Base-by-base conservation (phyloP, 2,329 filamentous ascomycete genomes). In the Colletotrichum endophyticum region DNA sequence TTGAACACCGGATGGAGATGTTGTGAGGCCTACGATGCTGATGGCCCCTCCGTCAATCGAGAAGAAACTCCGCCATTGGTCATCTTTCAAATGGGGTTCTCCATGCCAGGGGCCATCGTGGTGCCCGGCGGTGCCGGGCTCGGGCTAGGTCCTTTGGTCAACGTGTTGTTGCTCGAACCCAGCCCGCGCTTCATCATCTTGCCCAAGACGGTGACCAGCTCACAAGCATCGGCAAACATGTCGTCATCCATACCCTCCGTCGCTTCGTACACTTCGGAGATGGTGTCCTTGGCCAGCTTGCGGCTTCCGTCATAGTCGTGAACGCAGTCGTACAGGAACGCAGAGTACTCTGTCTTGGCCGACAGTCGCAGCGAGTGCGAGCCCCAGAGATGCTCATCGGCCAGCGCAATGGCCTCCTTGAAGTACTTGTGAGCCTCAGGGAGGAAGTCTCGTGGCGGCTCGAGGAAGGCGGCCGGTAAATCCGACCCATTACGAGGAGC, bases 181-280 rank as follows among this genome's bases (percentile, higher is more conserved):
- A 92, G 83, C 3, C 94, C 94, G 66, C 95, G 91, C 85, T 94
- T 96, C 90, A 96, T 95, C 93, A 98, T 97, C 81, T 94, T 95
- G 8, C 95, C 95, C 1, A 99, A 85, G 0, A 97, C 93, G 2
- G 94, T 94, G 11, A 99, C 96, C 15, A 98, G 89, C 81, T 96
- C 94, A 74, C 95, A 96, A 0, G 96, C 95, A 84, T 99, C 97
- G 79, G 94, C 92, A 83, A 98, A 99, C 88, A 97, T 98, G 79
- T 98, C 95, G 81, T 99, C 96, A 75, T 98, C 95, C 92, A 99
- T 96, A 25, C 95, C 95, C 84, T 98, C 96, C 70, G 94, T 93
- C 2, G 96, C 95, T 73, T 96, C 94, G 82, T 98, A 98, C 1
- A 98, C 96, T 80, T 98, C 95, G 57, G 94, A 91, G 77, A 99